Conservation (phyloP, 2,329 filamentous ascomycete genomes). For the Stachybotrys chartarum region DNA sequence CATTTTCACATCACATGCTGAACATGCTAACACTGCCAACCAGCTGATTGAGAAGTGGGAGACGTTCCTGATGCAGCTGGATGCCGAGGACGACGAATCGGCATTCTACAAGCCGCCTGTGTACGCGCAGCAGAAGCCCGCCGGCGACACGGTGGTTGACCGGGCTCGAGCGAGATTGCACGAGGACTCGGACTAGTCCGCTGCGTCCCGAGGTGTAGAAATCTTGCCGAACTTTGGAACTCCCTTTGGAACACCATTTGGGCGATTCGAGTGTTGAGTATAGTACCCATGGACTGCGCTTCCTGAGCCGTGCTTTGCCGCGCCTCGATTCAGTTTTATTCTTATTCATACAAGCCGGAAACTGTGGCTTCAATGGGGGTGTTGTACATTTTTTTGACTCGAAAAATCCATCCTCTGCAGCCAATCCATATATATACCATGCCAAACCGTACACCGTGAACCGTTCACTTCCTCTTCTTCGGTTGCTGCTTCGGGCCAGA, state of each 20-base stretch:
- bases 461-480: slow-evolving; percentile 40
- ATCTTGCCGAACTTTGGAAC: background rate
- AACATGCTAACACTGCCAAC: slow-evolving; percentile 13
- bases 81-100: slow-evolving; percentile 80
- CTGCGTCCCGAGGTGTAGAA: background rate
- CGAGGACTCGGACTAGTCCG: slow-evolving; percentile 49
- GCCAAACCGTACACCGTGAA: background rate
- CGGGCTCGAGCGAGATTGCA: slow-evolving; percentile 51
- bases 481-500: slow-evolving; percentile 33
- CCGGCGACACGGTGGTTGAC: slow-evolving; percentile 53
- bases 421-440: background rate
- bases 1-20: no score
- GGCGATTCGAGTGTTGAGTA: no score
- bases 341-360: slow-evolving; percentile 22
- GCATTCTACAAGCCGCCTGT: slow-evolving; percentile 59
- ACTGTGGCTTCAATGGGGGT: slow-evolving; percentile 11
- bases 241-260: background rate
- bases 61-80: slow-evolving; percentile 92
- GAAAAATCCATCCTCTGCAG: slow-evolving; percentile 12
- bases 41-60: slow-evolving; percentile 86
- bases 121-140: slow-evolving; percentile 39
- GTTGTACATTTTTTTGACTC: slow-evolving; percentile 21
- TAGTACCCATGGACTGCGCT: background rate
- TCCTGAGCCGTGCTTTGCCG: background rate
- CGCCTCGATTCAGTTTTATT: background rate